Conservation (phyloP, 257 asterid species). For the Nicotiana undulata region DNA sequence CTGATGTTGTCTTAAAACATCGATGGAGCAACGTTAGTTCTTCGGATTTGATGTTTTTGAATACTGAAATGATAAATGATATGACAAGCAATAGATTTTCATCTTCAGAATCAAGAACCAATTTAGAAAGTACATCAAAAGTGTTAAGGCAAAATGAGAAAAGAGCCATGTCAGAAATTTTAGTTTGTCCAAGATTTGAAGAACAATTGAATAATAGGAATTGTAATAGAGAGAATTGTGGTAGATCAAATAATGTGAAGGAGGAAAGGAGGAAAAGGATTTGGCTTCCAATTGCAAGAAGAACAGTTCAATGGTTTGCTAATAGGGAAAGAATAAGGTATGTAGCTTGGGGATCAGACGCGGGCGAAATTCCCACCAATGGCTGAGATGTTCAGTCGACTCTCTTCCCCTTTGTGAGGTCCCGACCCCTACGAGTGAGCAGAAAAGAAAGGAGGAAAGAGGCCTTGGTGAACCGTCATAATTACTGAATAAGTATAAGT, state of each 20-base stretch:
- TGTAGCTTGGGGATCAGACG: neutral
- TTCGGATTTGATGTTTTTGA: constrained; percentile 53
- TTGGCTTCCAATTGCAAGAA: constrained; percentile 83
- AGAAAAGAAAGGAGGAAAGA: too few species aligned
- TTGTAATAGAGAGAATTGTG: constrained; percentile 9
- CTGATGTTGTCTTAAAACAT: constrained; percentile 35
- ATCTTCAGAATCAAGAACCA: constrained; percentile 5
- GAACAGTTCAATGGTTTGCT: constrained; percentile 75
- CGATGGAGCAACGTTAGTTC: constrained; percentile 66
- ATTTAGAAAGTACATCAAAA: constrained; percentile 6
- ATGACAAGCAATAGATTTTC: constrained; percentile 33
- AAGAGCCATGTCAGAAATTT: constrained; percentile 71
- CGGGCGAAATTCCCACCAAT: too few species aligned
- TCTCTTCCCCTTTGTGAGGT: too few species aligned
- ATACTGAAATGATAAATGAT: constrained; percentile 41
- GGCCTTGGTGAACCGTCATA: too few species aligned
- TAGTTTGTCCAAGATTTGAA: constrained; percentile 48
- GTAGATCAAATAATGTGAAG: constrained; percentile 10
- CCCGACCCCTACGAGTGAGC: too few species aligned
- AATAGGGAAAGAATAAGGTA: constrained; percentile 42
- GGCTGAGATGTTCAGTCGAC: too few species aligned
- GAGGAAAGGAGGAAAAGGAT: constrained; percentile 47
- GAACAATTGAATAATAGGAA: neutral
- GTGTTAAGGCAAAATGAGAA: constrained; percentile 19
- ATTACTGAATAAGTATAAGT: too few species aligned